Percentiles rank a stretch among this genome's conserved stretches.
phyloP scores from a whole-genome alignment of 306 rosid genomes.

The Trichosanthes cucumerina region DNA sequence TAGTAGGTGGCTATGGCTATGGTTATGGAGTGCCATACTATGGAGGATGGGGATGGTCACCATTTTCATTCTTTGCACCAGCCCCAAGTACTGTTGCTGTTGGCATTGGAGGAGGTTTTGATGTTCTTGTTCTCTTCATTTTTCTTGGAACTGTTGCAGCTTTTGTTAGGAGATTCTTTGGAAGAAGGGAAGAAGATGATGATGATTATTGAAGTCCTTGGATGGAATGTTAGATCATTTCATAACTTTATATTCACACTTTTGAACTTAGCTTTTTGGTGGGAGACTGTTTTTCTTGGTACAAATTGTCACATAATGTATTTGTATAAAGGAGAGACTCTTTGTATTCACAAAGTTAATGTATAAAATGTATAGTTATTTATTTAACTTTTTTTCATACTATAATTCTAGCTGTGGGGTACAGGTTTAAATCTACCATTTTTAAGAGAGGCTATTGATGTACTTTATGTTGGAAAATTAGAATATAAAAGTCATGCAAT shows the following conservation, averaged over 20 bases:
- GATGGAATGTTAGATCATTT: neutral
- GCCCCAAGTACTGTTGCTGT: conserved; percentile 78
- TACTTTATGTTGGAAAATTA: too few relatives aligned
- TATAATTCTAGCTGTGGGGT: too few relatives aligned
- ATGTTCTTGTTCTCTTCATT: conserved; percentile 42
- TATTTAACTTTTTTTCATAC: neutral
- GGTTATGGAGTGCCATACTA: conserved; percentile 69
- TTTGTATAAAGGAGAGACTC: neutral
- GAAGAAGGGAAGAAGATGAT: conserved; percentile 43
- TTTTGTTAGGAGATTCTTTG: conserved; percentile 49
- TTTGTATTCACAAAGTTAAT: neutral
- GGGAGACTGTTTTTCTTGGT: neutral
- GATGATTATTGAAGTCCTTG: conserved; percentile 16
- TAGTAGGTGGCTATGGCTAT: conserved; percentile 80
- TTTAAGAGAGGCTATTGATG: too few relatives aligned
- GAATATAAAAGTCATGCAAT: too few relatives aligned
- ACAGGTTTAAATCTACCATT: too few relatives aligned
- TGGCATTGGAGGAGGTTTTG: conserved; percentile 87
- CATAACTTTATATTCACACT: neutral
- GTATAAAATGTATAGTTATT: neutral
- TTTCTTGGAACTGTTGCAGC: conserved; percentile 79
- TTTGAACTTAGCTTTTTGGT: neutral
- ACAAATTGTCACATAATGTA: neutral
- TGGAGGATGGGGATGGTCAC: conserved; percentile 97
- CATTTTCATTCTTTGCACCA: conserved; percentile 89